Evolutionary conservation across 768 basidiomycete genomes (phyloP).

Genomic region (Amanita polypyramis): DNA sequence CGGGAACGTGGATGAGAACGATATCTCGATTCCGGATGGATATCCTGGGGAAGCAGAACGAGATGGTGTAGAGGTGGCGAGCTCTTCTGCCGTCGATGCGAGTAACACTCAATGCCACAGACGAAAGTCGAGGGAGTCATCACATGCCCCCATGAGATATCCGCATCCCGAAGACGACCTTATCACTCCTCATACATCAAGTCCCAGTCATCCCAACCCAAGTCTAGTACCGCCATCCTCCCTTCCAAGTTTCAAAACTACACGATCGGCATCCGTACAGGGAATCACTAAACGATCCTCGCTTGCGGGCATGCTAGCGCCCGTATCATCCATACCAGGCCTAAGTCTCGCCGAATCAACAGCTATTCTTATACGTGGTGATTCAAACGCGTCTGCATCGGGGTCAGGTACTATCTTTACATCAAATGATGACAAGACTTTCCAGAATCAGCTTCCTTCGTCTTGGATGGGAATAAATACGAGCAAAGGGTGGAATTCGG

Average conservation of each 20-base stretch:
- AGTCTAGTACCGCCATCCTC: neutral
- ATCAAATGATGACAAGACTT: constrained; percentile 10
- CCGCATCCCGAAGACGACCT: neutral
- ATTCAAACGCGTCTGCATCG: constrained; percentile 11
- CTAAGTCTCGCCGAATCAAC: too few species aligned
- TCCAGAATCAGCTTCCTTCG: constrained; percentile 20
- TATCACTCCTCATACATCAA: neutral
- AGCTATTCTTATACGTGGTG: constrained; percentile 21
- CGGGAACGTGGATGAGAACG: neutral
- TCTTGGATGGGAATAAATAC: constrained; percentile 54
- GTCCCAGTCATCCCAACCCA: neutral
- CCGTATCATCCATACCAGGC: constrained; percentile 24
- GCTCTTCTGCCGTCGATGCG: constrained; percentile 9
- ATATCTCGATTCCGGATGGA: neutral
- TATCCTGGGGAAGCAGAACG: neutral
- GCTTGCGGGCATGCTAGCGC: constrained; percentile 13
- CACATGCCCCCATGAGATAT: neutral
- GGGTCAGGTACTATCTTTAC: constrained; percentile 8
- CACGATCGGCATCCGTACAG: neutral
- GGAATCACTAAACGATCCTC: neutral
- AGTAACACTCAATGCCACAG: constrained; percentile 4
- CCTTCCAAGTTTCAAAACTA: neutral
- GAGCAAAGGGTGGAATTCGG: constrained; percentile 42
- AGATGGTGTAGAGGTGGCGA: constrained; percentile 4
- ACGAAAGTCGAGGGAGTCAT: constrained; percentile 7